Evolutionary conservation across 2,329 filamentous ascomycete species (phyloP).

Genomic region (Lasiodiplodia hormozganensis): DNA sequence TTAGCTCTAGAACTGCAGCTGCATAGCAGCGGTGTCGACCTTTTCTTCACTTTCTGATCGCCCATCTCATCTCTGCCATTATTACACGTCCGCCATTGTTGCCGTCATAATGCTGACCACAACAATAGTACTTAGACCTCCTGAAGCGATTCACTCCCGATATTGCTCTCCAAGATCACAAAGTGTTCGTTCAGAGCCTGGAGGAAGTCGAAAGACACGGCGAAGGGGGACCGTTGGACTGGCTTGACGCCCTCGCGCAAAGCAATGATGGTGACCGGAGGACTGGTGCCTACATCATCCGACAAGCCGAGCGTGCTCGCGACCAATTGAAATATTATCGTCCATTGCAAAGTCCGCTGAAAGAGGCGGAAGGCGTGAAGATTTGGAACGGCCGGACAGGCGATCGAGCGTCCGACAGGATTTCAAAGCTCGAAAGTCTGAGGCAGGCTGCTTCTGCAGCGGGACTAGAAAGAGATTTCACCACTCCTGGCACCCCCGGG

Average conservation of each 20-base stretch:
- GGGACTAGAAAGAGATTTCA: slow-evolving; percentile 84
- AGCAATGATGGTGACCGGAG: slow-evolving; percentile 44
- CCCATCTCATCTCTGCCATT: not conserved
- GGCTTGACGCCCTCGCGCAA: slow-evolving; percentile 45
- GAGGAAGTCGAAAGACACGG: slow-evolving; percentile 40
- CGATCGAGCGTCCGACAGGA: slow-evolving; percentile 26
- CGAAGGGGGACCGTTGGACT: slow-evolving; percentile 36
- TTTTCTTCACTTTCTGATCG: slow-evolving; percentile 44
- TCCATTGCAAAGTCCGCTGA: slow-evolving; percentile 28
- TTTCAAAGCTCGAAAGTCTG: slow-evolving; percentile 27
- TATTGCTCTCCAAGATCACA: slow-evolving; percentile 47
- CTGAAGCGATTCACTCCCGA: slow-evolving; percentile 48
- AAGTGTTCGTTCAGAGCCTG: slow-evolving; percentile 47
- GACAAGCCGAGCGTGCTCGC: slow-evolving; percentile 43
- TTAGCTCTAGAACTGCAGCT: slow-evolving; percentile 63
- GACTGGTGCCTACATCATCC: slow-evolving; percentile 43
- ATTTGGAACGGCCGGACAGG: slow-evolving; percentile 47
- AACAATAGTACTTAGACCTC: slow-evolving; percentile 46
- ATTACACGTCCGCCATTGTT: slow-evolving; percentile 29
- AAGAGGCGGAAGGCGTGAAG: slow-evolving; percentile 42
- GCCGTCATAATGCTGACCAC: slow-evolving; percentile 1
- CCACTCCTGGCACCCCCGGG: slow-evolving; percentile 81
- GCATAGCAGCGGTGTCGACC: slow-evolving; percentile 53
- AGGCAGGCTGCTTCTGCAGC: slow-evolving; percentile 24
- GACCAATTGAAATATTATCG: slow-evolving; percentile 29